phyloP scores from a whole-genome alignment of 768 basidiomycete species.

The Auricularia heimuer region DNA sequence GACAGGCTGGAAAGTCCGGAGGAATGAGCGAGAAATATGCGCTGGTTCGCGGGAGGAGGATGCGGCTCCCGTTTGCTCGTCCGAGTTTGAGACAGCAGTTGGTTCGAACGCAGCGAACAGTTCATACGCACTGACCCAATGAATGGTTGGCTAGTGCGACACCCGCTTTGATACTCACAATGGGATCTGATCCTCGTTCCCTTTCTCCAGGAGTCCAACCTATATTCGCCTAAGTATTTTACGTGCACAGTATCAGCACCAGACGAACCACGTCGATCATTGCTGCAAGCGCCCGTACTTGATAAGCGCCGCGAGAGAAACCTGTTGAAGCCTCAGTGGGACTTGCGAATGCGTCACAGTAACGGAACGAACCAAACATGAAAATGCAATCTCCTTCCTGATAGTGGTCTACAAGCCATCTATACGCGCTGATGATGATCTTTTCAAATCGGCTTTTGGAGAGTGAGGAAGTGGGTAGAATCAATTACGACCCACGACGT shows the following conservation, averaged over 20 bases:
- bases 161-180: conserved; percentile 18
- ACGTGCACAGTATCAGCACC: too few relatives aligned
- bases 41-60: too few relatives aligned
- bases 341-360: too few relatives aligned
- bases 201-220: conserved; percentile 33
- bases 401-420: conserved; percentile 34
- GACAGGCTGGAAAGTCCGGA: too few relatives aligned
- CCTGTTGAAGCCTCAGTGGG: conserved; percentile 17
- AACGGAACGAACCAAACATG: conserved; percentile 26
- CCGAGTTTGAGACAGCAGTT: too few relatives aligned
- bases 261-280: conserved; percentile 30
- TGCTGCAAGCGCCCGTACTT: conserved; percentile 32
- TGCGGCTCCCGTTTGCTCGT: too few relatives aligned
- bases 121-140: conserved; percentile 26
- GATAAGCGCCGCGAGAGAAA: conserved; percentile 41
- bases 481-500: conserved; percentile 1
- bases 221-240: conserved; percentile 7
- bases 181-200: conserved; percentile 33
- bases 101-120: conserved; percentile 19
- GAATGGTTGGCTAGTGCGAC: not conserved
- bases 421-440: conserved; percentile 27
- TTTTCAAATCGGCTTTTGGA: conserved; percentile 25
- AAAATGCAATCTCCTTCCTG: conserved; percentile 30
- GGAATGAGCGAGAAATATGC: too few relatives aligned
- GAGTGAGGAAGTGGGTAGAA: too few relatives aligned